Evolutionary conservation across 768 basidiomycete genomes (phyloP), one percentile per base, ranked within the genome.

Genomic region (Neoboletus magnificus): DNA sequence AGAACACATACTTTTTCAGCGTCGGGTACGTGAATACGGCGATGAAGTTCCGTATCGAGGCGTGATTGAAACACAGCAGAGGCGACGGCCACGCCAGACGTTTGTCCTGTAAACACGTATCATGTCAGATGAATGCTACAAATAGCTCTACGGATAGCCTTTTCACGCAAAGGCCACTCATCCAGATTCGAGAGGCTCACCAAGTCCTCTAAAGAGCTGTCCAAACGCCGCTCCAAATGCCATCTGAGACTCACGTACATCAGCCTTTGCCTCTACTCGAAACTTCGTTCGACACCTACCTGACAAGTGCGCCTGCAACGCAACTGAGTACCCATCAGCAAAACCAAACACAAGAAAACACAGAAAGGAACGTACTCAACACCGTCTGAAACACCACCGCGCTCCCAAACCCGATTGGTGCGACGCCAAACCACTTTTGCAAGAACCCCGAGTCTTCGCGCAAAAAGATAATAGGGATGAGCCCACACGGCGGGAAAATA

Each of bases 401-500:
- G 7, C 58, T 62, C 23, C 61, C 61, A 33, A 62, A 62, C 1
- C 61, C 61, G 4, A 62, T 45, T 1, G 61, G 61, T 0, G 52
- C 60, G 30, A 66, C 57, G 4, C 65, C 64, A 0, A 66, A 39
- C 64, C 64, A 66, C 27, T 44, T 50, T 48, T 64, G 65, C 20
- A 58, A 40, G 23, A 61, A 61, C 1, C 65, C 62, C 11, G 65
- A 66, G 44, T 67, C 59, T 37, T 67, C 65, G 1, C 57, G 57
- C 15, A 66, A 3, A 10, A 69, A 30, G 3, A 72, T 64, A 23
- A 82, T 71, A 1, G 76, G 65, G 5, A 76, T 52, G 0, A 77
- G 73, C 2, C 79, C 75, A 4, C 77, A 65, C 59, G 80, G 73
- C 5, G 81, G 82, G 49, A 78, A 70, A 16, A 78, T 63, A 0